phyloP scores from a whole-genome alignment of 495 filamentous ascomycete species.

The Letharia lupina region DNA sequence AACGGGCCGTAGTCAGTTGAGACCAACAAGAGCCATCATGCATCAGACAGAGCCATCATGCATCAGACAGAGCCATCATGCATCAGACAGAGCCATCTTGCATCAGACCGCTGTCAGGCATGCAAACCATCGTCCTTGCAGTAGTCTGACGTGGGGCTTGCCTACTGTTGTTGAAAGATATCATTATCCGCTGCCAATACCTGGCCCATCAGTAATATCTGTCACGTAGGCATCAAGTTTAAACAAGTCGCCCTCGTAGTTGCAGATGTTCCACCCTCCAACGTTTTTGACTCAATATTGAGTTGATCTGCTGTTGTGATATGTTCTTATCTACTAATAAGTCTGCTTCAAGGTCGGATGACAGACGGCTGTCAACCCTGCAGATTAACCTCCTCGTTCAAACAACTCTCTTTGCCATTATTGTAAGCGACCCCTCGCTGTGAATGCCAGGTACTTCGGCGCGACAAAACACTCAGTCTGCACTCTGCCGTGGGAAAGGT shows the following conservation, averaged over 20 bases:
- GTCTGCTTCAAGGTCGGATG: neutral
- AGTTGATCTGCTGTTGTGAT: neutral
- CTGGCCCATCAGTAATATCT: neutral
- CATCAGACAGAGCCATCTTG: neutral
- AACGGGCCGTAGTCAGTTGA: neutral
- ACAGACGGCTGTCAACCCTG: neutral
- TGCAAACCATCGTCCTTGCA: neutral
- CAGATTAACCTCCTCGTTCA: neutral
- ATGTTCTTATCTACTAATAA: neutral
- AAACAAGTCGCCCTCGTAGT: neutral
- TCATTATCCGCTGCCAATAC: neutral
- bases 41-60: neutral
- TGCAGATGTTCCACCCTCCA: neutral
- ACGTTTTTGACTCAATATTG: neutral
- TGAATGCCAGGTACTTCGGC: neutral
- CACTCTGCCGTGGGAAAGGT: neutral
- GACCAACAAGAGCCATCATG: neutral
- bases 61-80: neutral
- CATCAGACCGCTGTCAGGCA: slow-evolving; percentile 9
- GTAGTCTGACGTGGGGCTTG: neutral
- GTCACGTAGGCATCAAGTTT: neutral
- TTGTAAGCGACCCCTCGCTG: neutral
- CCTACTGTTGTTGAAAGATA: neutral
- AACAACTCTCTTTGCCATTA: neutral
- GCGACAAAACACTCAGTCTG: neutral